phyloP scores from a whole-genome alignment of 2,329 filamentous ascomycete genomes.

The Trichoderma atroviride region DNA sequence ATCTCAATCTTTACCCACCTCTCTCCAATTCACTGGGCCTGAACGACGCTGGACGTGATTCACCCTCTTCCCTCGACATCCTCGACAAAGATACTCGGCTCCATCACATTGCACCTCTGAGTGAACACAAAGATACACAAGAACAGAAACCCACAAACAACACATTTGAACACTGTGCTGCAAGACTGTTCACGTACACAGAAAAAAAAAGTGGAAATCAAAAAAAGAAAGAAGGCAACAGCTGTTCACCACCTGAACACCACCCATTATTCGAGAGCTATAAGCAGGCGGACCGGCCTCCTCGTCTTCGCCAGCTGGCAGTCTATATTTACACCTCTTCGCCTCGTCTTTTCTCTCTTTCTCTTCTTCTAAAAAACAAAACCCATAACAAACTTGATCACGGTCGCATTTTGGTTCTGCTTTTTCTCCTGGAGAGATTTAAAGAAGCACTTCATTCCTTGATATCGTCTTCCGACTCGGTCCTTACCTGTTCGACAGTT shows the following conservation, averaged over 20 bases:
- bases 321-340: background rate
- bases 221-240: background rate
- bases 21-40: conserved; percentile 18
- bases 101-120: background rate
- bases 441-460: conserved; percentile 23
- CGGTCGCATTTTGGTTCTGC: conserved; percentile 23
- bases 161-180: background rate
- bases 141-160: background rate
- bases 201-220: background rate
- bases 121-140: background rate
- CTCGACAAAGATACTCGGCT: conserved; percentile 12
- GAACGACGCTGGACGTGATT: conserved; percentile 29
- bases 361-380: conserved; percentile 11
- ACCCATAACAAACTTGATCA: conserved; percentile 16
- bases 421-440: conserved; percentile 25
- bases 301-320: conserved; percentile 21
- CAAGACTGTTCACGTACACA: background rate
- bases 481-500: conserved; percentile 17
- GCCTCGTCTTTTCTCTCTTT: background rate
- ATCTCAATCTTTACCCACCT: background rate
- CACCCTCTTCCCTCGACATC: conserved; percentile 15
- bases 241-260: conserved; percentile 19
- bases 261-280: background rate
- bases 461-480: conserved; percentile 11
- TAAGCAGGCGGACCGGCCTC: background rate